A percentile compares a stretch with the other conserved stretches of the same genome.
These are phyloP conservation scores for Annulohypoxylon truncatum DNA, from an alignment of 2,329 filamentous ascomycete genomes.

Conservation along the genomic window DNA sequence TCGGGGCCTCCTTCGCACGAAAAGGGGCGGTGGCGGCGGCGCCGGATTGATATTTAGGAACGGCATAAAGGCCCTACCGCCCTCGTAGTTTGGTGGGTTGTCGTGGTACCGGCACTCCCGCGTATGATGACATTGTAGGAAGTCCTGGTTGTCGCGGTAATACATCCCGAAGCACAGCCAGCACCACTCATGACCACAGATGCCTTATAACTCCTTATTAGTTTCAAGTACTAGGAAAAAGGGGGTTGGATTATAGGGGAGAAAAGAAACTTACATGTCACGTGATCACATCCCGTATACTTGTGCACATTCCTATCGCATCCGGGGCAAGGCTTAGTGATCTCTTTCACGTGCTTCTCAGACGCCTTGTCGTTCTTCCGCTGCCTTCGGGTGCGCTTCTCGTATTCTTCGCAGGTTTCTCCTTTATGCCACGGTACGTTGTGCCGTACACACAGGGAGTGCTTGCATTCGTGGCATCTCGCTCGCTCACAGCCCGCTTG, in stretches of 20 bases:
- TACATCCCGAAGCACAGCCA: conserved; percentile 53
- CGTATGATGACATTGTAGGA: conserved; percentile 51
- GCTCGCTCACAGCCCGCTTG: conserved; percentile 48
- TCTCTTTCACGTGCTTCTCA: conserved; percentile 49
- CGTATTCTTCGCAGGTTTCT: conserved; percentile 54
- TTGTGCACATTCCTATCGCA: conserved; percentile 54
- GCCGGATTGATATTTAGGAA: conserved; percentile 27
- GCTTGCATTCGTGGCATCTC: conserved; percentile 51
- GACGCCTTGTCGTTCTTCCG: conserved; percentile 51
- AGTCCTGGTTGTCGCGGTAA: conserved; percentile 42
- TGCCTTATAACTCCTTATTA: conserved; percentile 24
- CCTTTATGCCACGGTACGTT: conserved; percentile 53
- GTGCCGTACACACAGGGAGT: conserved; percentile 51
- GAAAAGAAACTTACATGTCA: conserved; percentile 52
- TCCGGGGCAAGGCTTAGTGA: conserved; percentile 52
- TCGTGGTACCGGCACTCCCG: conserved; percentile 44
- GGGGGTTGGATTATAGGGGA: not conserved
- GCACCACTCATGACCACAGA: conserved; percentile 56
- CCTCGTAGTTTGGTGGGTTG: conserved; percentile 45
- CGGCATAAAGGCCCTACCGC: conserved; percentile 41
- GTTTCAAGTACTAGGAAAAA: too few species aligned
- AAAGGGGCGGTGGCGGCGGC: not conserved
- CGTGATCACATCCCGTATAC: conserved; percentile 55
- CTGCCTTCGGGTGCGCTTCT: conserved; percentile 47
- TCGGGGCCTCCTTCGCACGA: not conserved